Base-by-base conservation (phyloP, 345 rosid genomes). In the Leavenworthia alabamica region DNA sequence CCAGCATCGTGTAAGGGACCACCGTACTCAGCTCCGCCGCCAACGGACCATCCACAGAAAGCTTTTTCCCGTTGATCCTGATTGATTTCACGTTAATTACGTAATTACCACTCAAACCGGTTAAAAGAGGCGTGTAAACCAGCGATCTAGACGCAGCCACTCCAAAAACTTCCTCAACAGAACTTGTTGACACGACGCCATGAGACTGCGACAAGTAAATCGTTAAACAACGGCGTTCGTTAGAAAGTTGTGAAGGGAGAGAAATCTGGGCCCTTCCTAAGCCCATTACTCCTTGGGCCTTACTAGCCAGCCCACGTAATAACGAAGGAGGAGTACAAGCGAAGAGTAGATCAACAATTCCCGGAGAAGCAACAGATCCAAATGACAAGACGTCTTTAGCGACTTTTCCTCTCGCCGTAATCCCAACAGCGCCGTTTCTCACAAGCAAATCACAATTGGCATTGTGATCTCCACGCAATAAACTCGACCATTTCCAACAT, bases 1-100 rank as follows among this genome's bases (percentile, higher is more conserved):
- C 83, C 47, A 86, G 32, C 3, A 75, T 77, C 8, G 92, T 78
- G 77, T 82, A 91, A n/a, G 98, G 90, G 7, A 72, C 72, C 8
- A 67, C 36, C 19, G 96, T 75, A 75, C 95, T 84, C 40, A 91
- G 53, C 66, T 77, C 80, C 39, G 80, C 53, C 12, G 55, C 48
- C 31, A 68, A 67, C 29, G 64, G 66, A 12, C 73, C 66, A 0
- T 78, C 60, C 17, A 82, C 37, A 8, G 71, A 56, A 36, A 86
- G 17, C 35, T 72, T 70, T 50, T 63, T 37, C 19, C 84, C 81
- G 53, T 77, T 43, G 61, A 91, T 76, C 60, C 77, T 82, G 57
- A 91, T 70, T 13, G 92, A 79, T 48, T 65, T 82, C 41, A 84
- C 75, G 36, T 62, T 67, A 31, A 91, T 67, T 31, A 73, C 64